Conservation (phyloP, 805 yeast genomes). For the Metschnikowia shivogae region DNA sequence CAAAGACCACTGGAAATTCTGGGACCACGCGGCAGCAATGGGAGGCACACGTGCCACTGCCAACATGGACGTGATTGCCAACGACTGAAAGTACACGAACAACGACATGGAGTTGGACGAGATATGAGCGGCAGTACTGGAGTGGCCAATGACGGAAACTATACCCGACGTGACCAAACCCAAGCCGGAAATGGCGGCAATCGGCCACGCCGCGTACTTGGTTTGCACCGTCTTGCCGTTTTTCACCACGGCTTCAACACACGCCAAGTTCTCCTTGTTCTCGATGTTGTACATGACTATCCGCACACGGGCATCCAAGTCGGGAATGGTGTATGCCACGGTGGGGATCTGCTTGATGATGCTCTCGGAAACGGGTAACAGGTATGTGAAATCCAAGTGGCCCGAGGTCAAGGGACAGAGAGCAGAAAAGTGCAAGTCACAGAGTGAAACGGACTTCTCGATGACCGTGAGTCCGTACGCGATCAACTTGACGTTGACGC, state of each 20-base stretch:
- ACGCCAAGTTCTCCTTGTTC: constrained; percentile 59
- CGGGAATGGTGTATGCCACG: constrained; percentile 87
- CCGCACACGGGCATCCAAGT: constrained; percentile 85
- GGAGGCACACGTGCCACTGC: constrained; percentile 92
- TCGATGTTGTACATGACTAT: constrained; percentile 52
- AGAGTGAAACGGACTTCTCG: constrained; percentile 53
- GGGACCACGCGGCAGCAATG: constrained; percentile 96
- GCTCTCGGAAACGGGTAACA: constrained; percentile 39
- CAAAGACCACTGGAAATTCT: constrained; percentile 94
- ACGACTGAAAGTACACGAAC: constrained; percentile 88
- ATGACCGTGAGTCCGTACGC: constrained; percentile 77
- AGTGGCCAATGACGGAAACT: constrained; percentile 81
- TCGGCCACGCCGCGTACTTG: constrained; percentile 79
- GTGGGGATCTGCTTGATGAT: constrained; percentile 61
- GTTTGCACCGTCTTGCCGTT: constrained; percentile 95
- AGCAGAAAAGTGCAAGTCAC: constrained; percentile 44
- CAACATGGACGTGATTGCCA: constrained; percentile 93
- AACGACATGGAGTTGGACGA: constrained; percentile 94
- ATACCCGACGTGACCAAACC: constrained; percentile 87
- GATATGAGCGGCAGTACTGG: constrained; percentile 91
- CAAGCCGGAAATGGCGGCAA: constrained; percentile 84
- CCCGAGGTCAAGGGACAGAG: constrained; percentile 88
- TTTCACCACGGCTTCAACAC: constrained; percentile 81
- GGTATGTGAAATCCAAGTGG: constrained; percentile 66
- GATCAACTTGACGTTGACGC: constrained; percentile 60